A percentile compares a stretch with the other conserved stretches of the same genome.
Evolutionary conservation across 345 rosid genomes (phyloP).

Genomic region (thale cress (Arabidopsis thaliana)): TAIR10.1 NC_003074.8:11590501-11591000

Average conservation of each 20-base stretch:
- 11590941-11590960: not conserved
- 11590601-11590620: not conserved
- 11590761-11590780: not conserved
- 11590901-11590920: slow-evolving; percentile 75
- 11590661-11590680: slow-evolving; percentile 61
- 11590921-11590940: not conserved
- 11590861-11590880: slow-evolving; percentile 55
- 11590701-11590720: slow-evolving; percentile 59
- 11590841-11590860: slow-evolving; percentile 49
- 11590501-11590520: slow-evolving; percentile 88
- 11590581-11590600: not conserved
- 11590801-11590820: slow-evolving; percentile 43
- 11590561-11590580: slow-evolving; percentile 57
- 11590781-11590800: not conserved
- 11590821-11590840: slow-evolving; percentile 61
- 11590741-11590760: slow-evolving; percentile 39
- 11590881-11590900: slow-evolving; percentile 92
- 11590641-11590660: slow-evolving; percentile 22
- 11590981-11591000: not conserved
- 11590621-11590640: slow-evolving; percentile 1
- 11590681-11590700: slow-evolving; percentile 69
- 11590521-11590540: slow-evolving; percentile 79
- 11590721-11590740: slow-evolving; percentile 61
- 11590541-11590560: slow-evolving; percentile 60
- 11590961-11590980: slow-evolving; percentile 4